These are phyloP conservation scores for Penicillium longicatenatum DNA, from an alignment of 495 filamentous ascomycete species.

Conservation along the genomic window DNA sequence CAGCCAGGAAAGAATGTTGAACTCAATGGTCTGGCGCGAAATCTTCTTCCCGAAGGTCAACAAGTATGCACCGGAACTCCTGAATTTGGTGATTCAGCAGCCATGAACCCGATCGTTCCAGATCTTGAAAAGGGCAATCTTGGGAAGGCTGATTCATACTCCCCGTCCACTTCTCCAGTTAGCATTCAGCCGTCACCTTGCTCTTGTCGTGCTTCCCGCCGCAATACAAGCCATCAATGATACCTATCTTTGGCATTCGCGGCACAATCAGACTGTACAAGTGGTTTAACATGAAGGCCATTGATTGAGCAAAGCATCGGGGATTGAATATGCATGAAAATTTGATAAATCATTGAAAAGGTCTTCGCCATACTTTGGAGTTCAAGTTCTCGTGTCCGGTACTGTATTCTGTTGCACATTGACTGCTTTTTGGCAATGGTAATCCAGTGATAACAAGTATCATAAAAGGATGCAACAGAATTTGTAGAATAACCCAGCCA, in stretches of 20 bases:
- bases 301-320: not conserved
- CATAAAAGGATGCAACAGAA: not conserved
- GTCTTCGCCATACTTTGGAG: not conserved
- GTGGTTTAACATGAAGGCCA: not conserved
- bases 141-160: not conserved
- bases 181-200: not conserved
- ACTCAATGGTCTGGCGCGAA: not conserved
- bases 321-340: not conserved
- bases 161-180: not conserved
- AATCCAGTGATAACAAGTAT: not conserved
- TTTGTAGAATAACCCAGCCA: not conserved
- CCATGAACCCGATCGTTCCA: not conserved
- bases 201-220: not conserved
- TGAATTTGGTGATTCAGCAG: not conserved
- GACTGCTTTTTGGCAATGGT: not conserved
- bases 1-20: slow-evolving; percentile 66
- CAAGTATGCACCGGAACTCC: not conserved
- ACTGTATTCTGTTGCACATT: not conserved
- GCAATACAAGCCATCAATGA: not conserved
- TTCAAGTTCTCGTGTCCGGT: not conserved
- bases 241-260: not conserved
- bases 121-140: not conserved
- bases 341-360: not conserved
- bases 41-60: not conserved
- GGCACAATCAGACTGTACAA: not conserved